A percentile compares a stretch with the other conserved stretches of the same genome.
Evolutionary conservation across 2,329 filamentous ascomycete genomes (phyloP).

Genomic region (Escovopsis weberi): DNA sequence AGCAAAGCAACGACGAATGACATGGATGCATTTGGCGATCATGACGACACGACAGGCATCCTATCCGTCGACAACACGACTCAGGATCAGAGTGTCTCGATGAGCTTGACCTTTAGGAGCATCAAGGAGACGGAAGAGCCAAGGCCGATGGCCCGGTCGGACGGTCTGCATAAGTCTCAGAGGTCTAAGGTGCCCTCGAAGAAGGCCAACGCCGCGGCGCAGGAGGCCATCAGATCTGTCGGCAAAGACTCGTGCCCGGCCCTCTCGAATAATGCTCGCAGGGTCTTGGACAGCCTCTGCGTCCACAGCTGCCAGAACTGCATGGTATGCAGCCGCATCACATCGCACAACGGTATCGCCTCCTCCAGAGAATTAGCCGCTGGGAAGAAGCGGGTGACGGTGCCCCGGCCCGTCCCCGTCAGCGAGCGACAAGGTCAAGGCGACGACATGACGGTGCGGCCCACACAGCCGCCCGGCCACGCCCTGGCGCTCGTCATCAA

Average conservation of each 20-base stretch:
- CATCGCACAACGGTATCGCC: slow-evolving; percentile 25
- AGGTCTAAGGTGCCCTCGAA: too few relatives aligned
- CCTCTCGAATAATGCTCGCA: slow-evolving; percentile 36
- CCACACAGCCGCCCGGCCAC: slow-evolving; percentile 52
- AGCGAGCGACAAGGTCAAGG: slow-evolving; percentile 40
- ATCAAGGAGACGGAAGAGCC: slow-evolving; percentile 8
- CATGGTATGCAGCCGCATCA: slow-evolving; percentile 41
- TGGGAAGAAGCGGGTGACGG: slow-evolving; percentile 44
- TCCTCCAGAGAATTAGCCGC: slow-evolving; percentile 22
- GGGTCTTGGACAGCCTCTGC: slow-evolving; percentile 37
- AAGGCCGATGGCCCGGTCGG: neutral
- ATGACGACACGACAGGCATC: slow-evolving; percentile 21
- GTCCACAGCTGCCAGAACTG: slow-evolving; percentile 43
- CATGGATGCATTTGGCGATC: slow-evolving; percentile 15
- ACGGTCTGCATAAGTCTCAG: too few relatives aligned
- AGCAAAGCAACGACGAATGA: slow-evolving; percentile 10
- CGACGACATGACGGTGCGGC: slow-evolving; percentile 45
- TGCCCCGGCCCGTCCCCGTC: slow-evolving; percentile 51
- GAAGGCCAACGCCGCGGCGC: slow-evolving; percentile 2
- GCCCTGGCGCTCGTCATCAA: slow-evolving; percentile 78
- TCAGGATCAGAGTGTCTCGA: slow-evolving; percentile 20
- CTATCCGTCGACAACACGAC: slow-evolving; percentile 20
- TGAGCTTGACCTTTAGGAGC: slow-evolving; percentile 13
- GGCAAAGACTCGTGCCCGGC: slow-evolving; percentile 24
- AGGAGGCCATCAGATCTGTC: slow-evolving; percentile 11